Base-by-base conservation (phyloP, 2,329 filamentous ascomycete genomes). In the Ceratocystis harringtonii region DNA sequence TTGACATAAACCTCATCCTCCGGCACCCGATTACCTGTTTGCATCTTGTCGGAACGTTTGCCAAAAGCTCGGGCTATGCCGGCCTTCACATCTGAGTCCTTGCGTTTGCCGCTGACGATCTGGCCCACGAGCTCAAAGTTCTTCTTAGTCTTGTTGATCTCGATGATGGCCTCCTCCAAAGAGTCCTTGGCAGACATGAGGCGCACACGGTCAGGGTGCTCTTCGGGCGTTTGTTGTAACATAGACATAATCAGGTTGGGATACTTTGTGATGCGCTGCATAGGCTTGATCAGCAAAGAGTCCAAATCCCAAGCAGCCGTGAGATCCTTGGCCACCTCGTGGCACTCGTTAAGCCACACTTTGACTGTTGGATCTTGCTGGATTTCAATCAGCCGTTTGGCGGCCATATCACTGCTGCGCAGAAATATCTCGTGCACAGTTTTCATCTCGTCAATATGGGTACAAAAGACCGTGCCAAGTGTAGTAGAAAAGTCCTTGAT, bases 101-200 rank as follows among this genome's bases (percentile, higher is more conserved):
- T 95, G 69, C 89, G 85, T 73, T 92, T 92, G 66, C 87, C 81
- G 28, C 60, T 65, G 36, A 96, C 89, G 66, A 95, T 92, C 75
- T 95, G 88, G 3, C 90, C 91, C 28, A 97, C 89, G 60, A 95
- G 83, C 74, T 96, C 90, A 67, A 92, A 91, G 64, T 95, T 92
- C 76, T 92, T 95, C 78, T 96, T 97, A 65, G 91, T 86, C 73
- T 95, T 91, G 76, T 99, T 96, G 74, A 97, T 97, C 68, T 92
- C 88, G 64, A 88, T 83, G 25, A 89, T 84, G 8, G 92, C 87
- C 45, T 80, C 81, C 69, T 88, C 84, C 12, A 87, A 72, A 3
- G 76, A 74, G 1, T 76, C 76, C 68, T 80, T 80, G 43, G 83
- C 81, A 3, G 74, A 72, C 62, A 79, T 68, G 43, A 99, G 81